Percentiles rank a stretch among this genome's conserved stretches.
These are phyloP conservation scores for Lepiota venenata DNA, from an alignment of 768 basidiomycete genomes.

Conservation along the genomic window DNA sequence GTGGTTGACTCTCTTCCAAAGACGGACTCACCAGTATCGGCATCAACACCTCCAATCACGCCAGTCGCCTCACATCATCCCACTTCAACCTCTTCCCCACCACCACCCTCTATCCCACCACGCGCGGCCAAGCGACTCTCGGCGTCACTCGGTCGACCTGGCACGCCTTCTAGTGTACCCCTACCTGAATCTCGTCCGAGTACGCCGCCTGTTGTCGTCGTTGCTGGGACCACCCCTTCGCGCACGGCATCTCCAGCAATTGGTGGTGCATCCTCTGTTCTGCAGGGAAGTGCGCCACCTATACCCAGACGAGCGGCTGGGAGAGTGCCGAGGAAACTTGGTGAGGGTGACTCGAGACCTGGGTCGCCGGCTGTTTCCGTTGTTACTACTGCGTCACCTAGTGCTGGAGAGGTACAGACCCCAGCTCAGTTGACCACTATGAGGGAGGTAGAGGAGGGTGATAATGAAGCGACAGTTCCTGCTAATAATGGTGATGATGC, in stretches of 20 bases:
- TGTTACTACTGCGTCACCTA: conserved; percentile 6
- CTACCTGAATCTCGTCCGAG: conserved; percentile 43
- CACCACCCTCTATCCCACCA: conserved; percentile 10
- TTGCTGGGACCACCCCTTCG: conserved; percentile 19
- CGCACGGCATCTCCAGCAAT: conserved; percentile 33
- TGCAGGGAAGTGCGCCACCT: conserved; percentile 35
- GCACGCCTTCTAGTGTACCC: conserved; percentile 33
- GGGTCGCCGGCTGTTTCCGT: conserved; percentile 21
- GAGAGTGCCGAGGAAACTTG: conserved; percentile 35
- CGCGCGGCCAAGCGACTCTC: conserved; percentile 7
- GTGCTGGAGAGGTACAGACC: not conserved
- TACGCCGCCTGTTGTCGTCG: conserved; percentile 25
- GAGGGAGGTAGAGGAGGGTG: conserved; percentile 5
- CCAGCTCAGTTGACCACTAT: not conserved
- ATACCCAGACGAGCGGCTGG: conserved; percentile 65
- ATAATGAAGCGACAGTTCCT: not conserved
- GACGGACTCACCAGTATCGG: not conserved
- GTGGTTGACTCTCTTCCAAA: not conserved
- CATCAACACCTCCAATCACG: conserved; percentile 5
- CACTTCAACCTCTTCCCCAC: not conserved
- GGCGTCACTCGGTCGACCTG: conserved; percentile 15
- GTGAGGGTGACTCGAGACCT: conserved; percentile 21
- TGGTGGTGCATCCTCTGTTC: conserved; percentile 17
- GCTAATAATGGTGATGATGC: not conserved
- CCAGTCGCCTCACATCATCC: conserved; percentile 12